A percentile compares a stretch with the other conserved stretches of the same genome.
These are phyloP conservation scores for Talaromyces thailandensis DNA, from an alignment of 495 filamentous ascomycete genomes.

Conservation along the genomic window DNA sequence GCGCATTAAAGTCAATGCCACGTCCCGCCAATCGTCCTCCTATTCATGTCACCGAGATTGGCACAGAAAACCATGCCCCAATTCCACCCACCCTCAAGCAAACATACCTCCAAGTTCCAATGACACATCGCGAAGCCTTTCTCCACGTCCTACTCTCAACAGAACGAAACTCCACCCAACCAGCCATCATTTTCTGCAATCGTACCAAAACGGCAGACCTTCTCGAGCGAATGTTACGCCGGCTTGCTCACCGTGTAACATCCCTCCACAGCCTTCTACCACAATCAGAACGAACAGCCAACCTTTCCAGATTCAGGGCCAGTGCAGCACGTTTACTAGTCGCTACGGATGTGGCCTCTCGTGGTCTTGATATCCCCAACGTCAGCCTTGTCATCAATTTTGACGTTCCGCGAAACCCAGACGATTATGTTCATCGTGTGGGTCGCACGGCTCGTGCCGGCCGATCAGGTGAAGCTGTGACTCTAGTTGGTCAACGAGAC, in stretches of 20 bases:
- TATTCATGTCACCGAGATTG: conserved; percentile 84
- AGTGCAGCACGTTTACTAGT: conserved; percentile 84
- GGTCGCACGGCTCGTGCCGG: conserved; percentile 93
- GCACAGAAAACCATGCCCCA: conserved; percentile 53
- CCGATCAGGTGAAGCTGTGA: conserved; percentile 68
- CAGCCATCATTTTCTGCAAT: conserved; percentile 91
- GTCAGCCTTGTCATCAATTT: conserved; percentile 90
- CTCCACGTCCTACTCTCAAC: conserved; percentile 85
- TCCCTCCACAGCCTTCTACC: conserved; percentile 79
- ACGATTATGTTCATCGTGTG: conserved; percentile 95
- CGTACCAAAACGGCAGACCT: conserved; percentile 80
- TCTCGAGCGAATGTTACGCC: conserved; percentile 73
- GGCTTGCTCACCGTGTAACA: conserved; percentile 83
- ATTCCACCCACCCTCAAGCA: conserved; percentile 76
- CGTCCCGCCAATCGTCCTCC: conserved; percentile 55
- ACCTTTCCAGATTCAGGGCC: conserved; percentile 85
- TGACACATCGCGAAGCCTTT: conserved; percentile 87
- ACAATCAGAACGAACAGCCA: conserved; percentile 73
- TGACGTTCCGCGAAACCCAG: conserved; percentile 88
- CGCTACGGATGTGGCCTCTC: conserved; percentile 91
- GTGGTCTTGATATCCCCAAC: conserved; percentile 91
- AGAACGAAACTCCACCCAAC: conserved; percentile 59
- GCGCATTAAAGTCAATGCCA: conserved; percentile 67
- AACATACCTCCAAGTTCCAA: conserved; percentile 75
- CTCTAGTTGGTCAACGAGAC: conserved; percentile 86